Conservation (phyloP, 352 stramenopile species). For the Thalassiosira mediterranea region DNA sequence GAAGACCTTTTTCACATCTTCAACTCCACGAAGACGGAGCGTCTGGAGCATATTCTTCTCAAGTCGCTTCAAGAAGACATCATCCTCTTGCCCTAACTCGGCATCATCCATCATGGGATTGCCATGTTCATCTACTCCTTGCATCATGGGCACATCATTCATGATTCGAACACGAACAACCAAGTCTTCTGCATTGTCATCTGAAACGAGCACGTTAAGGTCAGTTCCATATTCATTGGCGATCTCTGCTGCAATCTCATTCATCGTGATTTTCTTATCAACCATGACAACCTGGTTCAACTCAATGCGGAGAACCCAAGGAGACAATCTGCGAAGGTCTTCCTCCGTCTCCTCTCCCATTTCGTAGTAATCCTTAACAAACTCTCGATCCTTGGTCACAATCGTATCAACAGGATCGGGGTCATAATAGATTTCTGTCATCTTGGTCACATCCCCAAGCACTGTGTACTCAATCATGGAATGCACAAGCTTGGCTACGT, state of each 20-base stretch:
- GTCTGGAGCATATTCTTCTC: slow-evolving; percentile 97
- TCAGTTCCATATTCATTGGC: slow-evolving; percentile 93
- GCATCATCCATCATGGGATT: slow-evolving; percentile 89
- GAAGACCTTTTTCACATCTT: slow-evolving; percentile 98
- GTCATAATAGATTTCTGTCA: slow-evolving; percentile 99
- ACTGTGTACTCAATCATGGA: slow-evolving; percentile 99
- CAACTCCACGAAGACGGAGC: slow-evolving; percentile 96
- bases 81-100: slow-evolving; percentile 84
- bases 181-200: slow-evolving; percentile 98
- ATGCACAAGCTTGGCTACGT: slow-evolving; percentile 98
- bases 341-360: slow-evolving; percentile 95
- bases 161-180: slow-evolving; percentile 97
- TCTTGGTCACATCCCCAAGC: slow-evolving; percentile 94
- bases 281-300: slow-evolving; percentile 97
- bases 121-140: slow-evolving; percentile 84
- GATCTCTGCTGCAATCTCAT: slow-evolving; percentile 95
- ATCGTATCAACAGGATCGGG: slow-evolving; percentile 96
- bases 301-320: slow-evolving; percentile 98
- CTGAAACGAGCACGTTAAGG: slow-evolving; percentile 95
- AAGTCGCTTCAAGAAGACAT: slow-evolving; percentile 96
- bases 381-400: slow-evolving; percentile 95
- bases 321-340: slow-evolving; percentile 90
- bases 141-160: slow-evolving; percentile 88
- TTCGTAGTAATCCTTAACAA: slow-evolving; percentile 97
- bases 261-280: slow-evolving; percentile 97